These are phyloP conservation scores for Gloeostereum incarnatum DNA, from an alignment of 768 basidiomycete species.

Conservation along the genomic window DNA sequence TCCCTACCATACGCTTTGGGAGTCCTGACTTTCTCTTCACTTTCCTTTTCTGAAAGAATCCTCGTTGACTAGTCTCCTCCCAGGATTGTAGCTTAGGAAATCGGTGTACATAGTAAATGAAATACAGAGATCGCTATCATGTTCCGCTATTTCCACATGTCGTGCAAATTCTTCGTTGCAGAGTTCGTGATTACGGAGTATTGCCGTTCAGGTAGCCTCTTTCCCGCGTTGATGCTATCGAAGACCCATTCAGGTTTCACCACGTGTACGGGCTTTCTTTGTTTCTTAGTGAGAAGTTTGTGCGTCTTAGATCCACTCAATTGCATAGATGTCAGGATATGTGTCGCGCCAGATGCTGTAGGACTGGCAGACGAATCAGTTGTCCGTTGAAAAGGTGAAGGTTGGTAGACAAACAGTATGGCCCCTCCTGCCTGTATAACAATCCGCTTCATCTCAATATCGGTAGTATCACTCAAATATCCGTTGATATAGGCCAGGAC, in stretches of 20 bases:
- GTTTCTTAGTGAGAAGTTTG: conserved; percentile 44
- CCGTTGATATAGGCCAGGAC: conserved; percentile 65
- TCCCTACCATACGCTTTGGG: conserved; percentile 40
- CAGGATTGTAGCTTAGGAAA: neutral
- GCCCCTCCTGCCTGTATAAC: conserved; percentile 60
- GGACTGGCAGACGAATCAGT: conserved; percentile 24
- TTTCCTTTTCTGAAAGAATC: no score
- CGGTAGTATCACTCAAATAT: conserved; percentile 61
- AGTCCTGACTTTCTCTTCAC: conserved; percentile 29
- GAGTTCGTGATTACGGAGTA: conserved; percentile 41
- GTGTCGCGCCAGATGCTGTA: conserved; percentile 57
- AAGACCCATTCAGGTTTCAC: conserved; percentile 72
- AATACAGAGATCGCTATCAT: no score
- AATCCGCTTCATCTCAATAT: conserved; percentile 69
- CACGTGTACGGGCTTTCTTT: conserved; percentile 41
- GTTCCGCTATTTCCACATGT: conserved; percentile 21
- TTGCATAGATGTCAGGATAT: conserved; percentile 67
- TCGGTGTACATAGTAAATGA: no score
- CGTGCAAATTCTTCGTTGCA: conserved; percentile 24
- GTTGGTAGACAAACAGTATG: conserved; percentile 38
- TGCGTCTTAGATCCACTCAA: conserved; percentile 69
- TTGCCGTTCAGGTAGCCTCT: conserved; percentile 46
- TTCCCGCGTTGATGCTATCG: conserved; percentile 57
- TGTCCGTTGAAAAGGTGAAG: conserved; percentile 4
- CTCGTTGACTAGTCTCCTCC: neutral